These are phyloP conservation scores for Sporothrix pseudoabietina DNA, from an alignment of 2,329 filamentous ascomycete genomes.

Conservation along the genomic window DNA sequence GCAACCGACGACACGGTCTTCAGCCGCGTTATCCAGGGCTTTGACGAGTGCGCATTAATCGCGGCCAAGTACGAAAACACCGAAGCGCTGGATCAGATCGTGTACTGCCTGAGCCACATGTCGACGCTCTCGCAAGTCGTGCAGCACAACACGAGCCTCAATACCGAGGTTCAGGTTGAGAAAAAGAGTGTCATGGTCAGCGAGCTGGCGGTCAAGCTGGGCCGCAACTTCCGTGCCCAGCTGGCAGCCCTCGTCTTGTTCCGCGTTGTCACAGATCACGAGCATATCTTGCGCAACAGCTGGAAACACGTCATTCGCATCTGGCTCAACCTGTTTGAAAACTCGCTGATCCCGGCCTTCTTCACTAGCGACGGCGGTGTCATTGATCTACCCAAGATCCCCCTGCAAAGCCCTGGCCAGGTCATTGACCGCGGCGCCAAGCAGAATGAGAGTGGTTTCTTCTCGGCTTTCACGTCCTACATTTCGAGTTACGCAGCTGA, in stretches of 20 bases:
- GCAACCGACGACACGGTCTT: slow-evolving; percentile 96
- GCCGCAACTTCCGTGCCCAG: slow-evolving; percentile 89
- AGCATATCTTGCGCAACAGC: slow-evolving; percentile 71
- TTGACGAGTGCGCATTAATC: slow-evolving; percentile 93
- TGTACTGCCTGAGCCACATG: slow-evolving; percentile 87
- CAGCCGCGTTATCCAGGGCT: slow-evolving; percentile 87
- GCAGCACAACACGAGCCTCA: slow-evolving; percentile 80
- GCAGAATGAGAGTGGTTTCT: slow-evolving; percentile 77
- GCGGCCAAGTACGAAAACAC: slow-evolving; percentile 80
- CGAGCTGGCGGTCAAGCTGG: slow-evolving; percentile 93
- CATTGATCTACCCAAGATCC: slow-evolving; percentile 76
- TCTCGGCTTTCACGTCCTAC: slow-evolving; percentile 93
- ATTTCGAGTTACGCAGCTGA: slow-evolving; percentile 99
- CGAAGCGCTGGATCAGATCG: slow-evolving; percentile 88
- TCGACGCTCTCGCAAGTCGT: slow-evolving; percentile 69
- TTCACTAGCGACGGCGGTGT: slow-evolving; percentile 64
- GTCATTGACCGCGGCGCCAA: slow-evolving; percentile 86
- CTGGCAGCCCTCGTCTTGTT: slow-evolving; percentile 94
- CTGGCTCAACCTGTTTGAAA: slow-evolving; percentile 93
- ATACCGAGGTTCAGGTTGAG: slow-evolving; percentile 91
- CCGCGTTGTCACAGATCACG: slow-evolving; percentile 83
- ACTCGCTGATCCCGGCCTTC: slow-evolving; percentile 85
- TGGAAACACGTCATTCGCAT: slow-evolving; percentile 88
- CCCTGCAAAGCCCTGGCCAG: slow-evolving; percentile 86
- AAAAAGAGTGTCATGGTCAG: slow-evolving; percentile 98